Conservation (phyloP, 2,329 filamentous ascomycete genomes). For the Endothia cerciana region DNA sequence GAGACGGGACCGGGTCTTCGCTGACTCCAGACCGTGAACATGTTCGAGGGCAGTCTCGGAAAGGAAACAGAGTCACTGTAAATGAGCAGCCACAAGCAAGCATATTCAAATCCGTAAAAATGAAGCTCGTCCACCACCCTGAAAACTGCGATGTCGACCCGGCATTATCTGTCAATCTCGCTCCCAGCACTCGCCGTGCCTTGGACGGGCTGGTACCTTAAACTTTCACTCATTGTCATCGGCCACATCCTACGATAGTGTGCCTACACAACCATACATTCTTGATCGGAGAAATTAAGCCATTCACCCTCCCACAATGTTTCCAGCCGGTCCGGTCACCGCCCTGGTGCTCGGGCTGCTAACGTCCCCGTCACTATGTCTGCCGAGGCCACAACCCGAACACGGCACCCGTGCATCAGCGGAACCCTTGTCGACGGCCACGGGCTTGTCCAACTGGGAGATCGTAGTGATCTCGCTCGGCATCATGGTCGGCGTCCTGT, state of each 20-base stretch:
- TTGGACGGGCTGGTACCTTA: not conserved
- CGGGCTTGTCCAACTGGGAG: constrained; percentile 10
- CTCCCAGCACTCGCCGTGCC: not conserved
- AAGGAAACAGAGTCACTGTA: not conserved
- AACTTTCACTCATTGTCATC: not conserved
- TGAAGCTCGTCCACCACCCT: not conserved
- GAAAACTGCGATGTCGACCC: not conserved
- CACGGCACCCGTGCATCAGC: not conserved
- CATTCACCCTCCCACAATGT: not conserved
- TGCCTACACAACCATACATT: not conserved
- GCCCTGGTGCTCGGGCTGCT: not conserved
- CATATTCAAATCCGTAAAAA: not conserved
- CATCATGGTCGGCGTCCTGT: constrained; percentile 11
- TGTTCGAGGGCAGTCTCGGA: constrained; percentile 4
- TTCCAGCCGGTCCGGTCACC: not conserved
- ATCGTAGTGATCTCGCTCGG: constrained; percentile 13
- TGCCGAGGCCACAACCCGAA: not conserved
- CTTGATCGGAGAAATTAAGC: not conserved
- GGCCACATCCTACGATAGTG: not conserved
- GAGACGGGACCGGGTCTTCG: not conserved
- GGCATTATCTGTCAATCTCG: not conserved
- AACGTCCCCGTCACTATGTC: not conserved
- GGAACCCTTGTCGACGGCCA: not conserved
- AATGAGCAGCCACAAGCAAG: not conserved
- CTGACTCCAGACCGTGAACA: not conserved